phyloP scores from a whole-genome alignment of 768 basidiomycete genomes.

The Xerocomellus amylosporus region DNA sequence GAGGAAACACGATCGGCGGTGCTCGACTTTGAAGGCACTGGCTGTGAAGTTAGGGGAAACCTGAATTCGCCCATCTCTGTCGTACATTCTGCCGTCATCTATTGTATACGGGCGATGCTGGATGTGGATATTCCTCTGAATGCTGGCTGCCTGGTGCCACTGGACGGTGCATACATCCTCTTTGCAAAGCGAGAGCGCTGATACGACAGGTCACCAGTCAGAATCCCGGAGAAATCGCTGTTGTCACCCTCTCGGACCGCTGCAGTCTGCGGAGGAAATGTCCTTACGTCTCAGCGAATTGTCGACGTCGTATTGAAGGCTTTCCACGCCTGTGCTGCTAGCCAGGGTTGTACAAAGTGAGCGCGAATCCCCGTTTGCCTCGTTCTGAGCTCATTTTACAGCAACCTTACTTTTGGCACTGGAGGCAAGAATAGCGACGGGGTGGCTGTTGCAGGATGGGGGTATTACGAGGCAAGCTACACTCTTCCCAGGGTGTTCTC shows the following conservation, averaged over 20 bases:
- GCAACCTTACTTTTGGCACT: constrained; percentile 86
- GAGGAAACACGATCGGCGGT: constrained; percentile 70
- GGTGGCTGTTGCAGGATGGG: constrained; percentile 76
- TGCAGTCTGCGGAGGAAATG: constrained; percentile 92
- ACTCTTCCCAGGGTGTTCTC: background rate
- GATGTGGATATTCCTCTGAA: constrained; percentile 89
- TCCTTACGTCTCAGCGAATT: constrained; percentile 87
- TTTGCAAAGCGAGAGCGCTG: background rate
- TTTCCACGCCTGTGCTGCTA: constrained; percentile 87
- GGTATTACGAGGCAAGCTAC: constrained; percentile 71
- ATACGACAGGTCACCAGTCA: constrained; percentile 45
- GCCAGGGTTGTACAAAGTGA: constrained; percentile 92
- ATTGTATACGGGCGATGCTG: constrained; percentile 86
- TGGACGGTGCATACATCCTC: constrained; percentile 53
- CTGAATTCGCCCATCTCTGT: constrained; percentile 84
- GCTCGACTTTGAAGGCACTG: constrained; percentile 83
- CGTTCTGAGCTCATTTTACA: constrained; percentile 23
- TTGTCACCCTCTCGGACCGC: constrained; percentile 81
- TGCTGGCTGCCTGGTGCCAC: constrained; percentile 87
- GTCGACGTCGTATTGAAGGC: constrained; percentile 93
- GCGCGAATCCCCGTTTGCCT: constrained; percentile 16
- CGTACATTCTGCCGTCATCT: constrained; percentile 84
- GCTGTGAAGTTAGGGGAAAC: constrained; percentile 80
- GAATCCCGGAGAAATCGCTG: constrained; percentile 74
- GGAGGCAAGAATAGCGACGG: constrained; percentile 87